Evolutionary conservation across 768 basidiomycete species (phyloP).

Genomic region (Leccinellum albellum): DNA sequence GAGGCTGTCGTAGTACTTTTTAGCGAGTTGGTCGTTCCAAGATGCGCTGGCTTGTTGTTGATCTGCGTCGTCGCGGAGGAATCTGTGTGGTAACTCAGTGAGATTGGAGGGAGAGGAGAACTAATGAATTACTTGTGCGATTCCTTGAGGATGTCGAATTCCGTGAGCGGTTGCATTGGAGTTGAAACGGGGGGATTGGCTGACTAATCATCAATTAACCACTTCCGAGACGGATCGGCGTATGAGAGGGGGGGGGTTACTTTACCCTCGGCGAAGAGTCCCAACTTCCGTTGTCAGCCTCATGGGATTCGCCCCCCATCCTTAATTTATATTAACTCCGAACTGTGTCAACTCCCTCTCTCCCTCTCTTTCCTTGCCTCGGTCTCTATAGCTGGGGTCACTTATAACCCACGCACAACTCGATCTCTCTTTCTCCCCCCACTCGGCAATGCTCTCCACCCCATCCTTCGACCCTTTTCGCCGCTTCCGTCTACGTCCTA

Average conservation of each 20-base stretch:
- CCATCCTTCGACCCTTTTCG: slow-evolving; percentile 16
- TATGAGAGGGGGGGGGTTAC: no score
- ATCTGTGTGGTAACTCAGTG: slow-evolving; percentile 41
- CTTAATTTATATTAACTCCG: neutral
- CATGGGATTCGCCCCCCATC: slow-evolving; percentile 15
- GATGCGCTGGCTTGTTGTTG: slow-evolving; percentile 7
- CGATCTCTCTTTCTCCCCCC: neutral
- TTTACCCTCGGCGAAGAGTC: no score
- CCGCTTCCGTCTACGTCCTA: slow-evolving; percentile 20
- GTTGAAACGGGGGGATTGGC: neutral
- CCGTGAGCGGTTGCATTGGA: slow-evolving; percentile 29
- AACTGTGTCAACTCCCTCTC: neutral
- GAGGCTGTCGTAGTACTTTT: slow-evolving; percentile 82
- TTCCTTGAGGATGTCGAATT: slow-evolving; percentile 74
- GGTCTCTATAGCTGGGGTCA: no score
- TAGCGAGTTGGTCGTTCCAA: slow-evolving; percentile 86
- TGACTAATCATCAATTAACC: neutral
- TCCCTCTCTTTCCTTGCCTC: no score
- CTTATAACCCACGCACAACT: slow-evolving; percentile 5
- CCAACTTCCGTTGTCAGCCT: slow-evolving; percentile 10
- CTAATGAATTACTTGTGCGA: slow-evolving; percentile 54
- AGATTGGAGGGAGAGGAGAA: neutral
- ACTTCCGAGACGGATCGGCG: slow-evolving; percentile 4
- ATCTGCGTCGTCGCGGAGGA: slow-evolving; percentile 59
- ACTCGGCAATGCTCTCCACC: neutral